Evolutionary conservation across 441 rosid species (phyloP).

Genomic region (Hura crepitans): DNA sequence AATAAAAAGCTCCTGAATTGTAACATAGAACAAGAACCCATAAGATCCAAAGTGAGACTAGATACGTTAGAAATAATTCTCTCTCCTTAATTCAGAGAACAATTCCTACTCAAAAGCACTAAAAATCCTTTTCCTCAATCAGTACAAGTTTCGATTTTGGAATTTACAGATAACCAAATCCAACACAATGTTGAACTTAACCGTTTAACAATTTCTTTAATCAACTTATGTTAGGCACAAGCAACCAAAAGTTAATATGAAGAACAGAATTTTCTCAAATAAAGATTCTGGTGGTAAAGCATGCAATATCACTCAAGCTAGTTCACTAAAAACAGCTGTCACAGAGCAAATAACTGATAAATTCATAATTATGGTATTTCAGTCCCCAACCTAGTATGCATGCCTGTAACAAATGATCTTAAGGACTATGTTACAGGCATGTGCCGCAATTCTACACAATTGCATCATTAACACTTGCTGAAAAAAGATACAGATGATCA

Average conservation of each 20-base stretch:
- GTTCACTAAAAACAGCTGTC: too few relatives aligned
- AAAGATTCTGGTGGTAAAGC: too few relatives aligned
- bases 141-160: background rate
- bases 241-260: too few relatives aligned
- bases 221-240: background rate
- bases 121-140: conserved; percentile 3
- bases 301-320: too few relatives aligned
- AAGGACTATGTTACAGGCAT: too few relatives aligned
- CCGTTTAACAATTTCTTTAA: conserved; percentile 1
- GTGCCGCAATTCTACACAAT: too few relatives aligned
- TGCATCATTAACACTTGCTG: background rate
- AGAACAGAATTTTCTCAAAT: too few relatives aligned
- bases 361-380: too few relatives aligned
- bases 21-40: conserved; percentile 17
- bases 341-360: too few relatives aligned
- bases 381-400: too few relatives aligned
- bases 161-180: conserved; percentile 3
- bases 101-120: background rate
- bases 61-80: background rate
- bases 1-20: conserved; percentile 70
- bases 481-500: background rate
- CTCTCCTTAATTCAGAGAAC: background rate
- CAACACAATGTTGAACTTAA: background rate
- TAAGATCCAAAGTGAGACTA: conserved; percentile 11
- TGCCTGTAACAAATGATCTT: too few relatives aligned